Base-by-base conservation (phyloP, 2,329 filamentous ascomycete genomes). In the Cordyceps farinosa region DNA sequence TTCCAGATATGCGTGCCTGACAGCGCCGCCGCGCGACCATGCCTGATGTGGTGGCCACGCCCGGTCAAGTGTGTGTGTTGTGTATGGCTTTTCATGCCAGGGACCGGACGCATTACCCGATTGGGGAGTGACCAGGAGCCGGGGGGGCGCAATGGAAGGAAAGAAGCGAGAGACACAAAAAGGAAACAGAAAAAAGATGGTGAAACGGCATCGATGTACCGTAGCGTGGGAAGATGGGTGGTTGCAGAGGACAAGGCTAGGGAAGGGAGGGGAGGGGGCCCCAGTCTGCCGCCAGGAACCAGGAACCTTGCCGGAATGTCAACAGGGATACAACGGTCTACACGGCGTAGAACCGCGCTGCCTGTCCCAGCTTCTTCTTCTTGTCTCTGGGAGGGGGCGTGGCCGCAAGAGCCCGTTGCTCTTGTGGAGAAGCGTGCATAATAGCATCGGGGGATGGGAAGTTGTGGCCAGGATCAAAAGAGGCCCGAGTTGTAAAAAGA, bases 171-270 rank as follows among this genome's bases (percentile, higher is more conserved):
- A 38, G 32, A 10, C n/a, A n/a, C n/a, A n/a, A 42, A n/a, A 17
- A 27, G 15, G 17, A 34, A 8, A 7, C 6, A 47, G 38, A 15
- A 34, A 45, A 6, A 29, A 48, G 29, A 58, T 58, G 44, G 55
- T 58, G 55, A 58, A 58, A 58, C 55, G 55, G n/a, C 34, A 48
- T 36, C 44, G 42, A 58, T 48, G 55, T n/a, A 48, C 9, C 29
- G 55, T 58, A 58, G 55, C 55, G 55, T 48, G 32, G 22, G 54
- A 48, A 48, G 5, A 57, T 57, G 53, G 53, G 30, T 57, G 53
- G 53, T 30, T 44, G 42, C 53, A 44, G 13, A 40, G 42, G 38
- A 15, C 51, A 38, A 32, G 50, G 51, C 9, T 38, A 51, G 22
- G 22, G 22, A 22, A 22, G 40, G 10, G 6, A 15, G 15, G 13